These are phyloP conservation scores for Nakazawaea populi DNA, from an alignment of 805 yeast genomes.

Conservation along the genomic window DNA sequence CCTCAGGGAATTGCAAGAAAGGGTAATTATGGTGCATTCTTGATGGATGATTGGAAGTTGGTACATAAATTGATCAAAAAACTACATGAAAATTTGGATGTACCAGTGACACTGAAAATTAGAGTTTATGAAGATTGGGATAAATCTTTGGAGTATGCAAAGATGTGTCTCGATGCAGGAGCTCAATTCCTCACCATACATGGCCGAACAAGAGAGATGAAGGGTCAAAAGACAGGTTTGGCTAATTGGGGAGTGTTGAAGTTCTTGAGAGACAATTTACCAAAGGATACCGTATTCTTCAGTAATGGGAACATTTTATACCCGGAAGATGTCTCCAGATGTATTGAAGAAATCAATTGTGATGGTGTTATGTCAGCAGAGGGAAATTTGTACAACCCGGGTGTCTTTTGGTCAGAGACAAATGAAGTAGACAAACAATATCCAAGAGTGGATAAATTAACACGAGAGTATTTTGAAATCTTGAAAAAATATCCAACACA, in stretches of 20 bases:
- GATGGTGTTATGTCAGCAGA: conserved; percentile 98
- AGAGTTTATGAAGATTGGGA: conserved; percentile 82
- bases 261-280: conserved; percentile 72
- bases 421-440: conserved; percentile 57
- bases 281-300: conserved; percentile 77
- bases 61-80: conserved; percentile 65
- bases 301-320: conserved; percentile 95
- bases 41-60: conserved; percentile 96
- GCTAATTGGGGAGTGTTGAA: conserved; percentile 87
- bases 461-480: conserved; percentile 85
- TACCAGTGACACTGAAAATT: conserved; percentile 95
- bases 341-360: conserved; percentile 56
- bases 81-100: conserved; percentile 65
- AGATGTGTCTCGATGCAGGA: conserved; percentile 84
- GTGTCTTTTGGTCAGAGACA: conserved; percentile 61
- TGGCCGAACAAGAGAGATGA: conserved; percentile 95
- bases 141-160: conserved; percentile 81
- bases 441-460: conserved; percentile 79
- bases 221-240: conserved; percentile 92
- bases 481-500: conserved; percentile 54
- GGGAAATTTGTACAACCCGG: conserved; percentile 91
- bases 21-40: conserved; percentile 92
- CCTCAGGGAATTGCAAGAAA: conserved; percentile 96
- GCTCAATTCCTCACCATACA: conserved; percentile 94
- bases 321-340: conserved; percentile 73